Evolutionary conservation across 2,329 filamentous ascomycete species (phyloP).

Genomic region (Dactylonectria macrodidyma): DNA sequence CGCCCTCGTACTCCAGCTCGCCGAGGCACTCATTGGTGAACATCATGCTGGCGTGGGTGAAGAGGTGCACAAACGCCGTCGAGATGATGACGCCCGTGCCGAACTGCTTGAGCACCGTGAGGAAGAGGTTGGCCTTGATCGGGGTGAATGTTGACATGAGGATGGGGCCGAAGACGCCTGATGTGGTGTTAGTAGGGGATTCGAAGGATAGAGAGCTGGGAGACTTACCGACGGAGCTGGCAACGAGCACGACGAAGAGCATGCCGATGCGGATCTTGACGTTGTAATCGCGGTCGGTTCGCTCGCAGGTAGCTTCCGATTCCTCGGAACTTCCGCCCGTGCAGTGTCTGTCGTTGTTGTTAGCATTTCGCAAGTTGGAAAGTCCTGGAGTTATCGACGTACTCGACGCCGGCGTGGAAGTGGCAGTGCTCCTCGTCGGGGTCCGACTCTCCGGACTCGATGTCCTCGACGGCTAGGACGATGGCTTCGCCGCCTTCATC

Average conservation of each 20-base stretch:
- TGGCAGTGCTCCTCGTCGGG: slow-evolving; percentile 68
- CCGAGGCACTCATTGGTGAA: slow-evolving; percentile 79
- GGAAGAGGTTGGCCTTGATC: slow-evolving; percentile 62
- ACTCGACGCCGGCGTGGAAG: slow-evolving; percentile 84
- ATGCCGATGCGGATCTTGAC: slow-evolving; percentile 78
- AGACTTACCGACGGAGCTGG: slow-evolving; percentile 73
- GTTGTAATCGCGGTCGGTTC: slow-evolving; percentile 71
- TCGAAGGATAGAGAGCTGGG: neutral
- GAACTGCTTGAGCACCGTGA: slow-evolving; percentile 80
- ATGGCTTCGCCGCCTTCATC: slow-evolving; percentile 39
- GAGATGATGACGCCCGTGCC: slow-evolving; percentile 81
- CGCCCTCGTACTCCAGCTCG: slow-evolving; percentile 76
- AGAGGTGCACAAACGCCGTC: slow-evolving; percentile 79
- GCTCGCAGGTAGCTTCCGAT: slow-evolving; percentile 61
- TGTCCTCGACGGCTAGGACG: slow-evolving; percentile 32
- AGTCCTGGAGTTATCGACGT: slow-evolving; percentile 46
- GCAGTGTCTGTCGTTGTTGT: slow-evolving; percentile 65
- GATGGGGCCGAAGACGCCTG: slow-evolving; percentile 77
- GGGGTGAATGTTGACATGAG: slow-evolving; percentile 71
- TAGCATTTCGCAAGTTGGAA: neutral
- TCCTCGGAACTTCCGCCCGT: slow-evolving; percentile 56
- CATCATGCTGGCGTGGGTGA: slow-evolving; percentile 81
- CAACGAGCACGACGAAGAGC: slow-evolving; percentile 79
- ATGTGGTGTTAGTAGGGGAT: neutral
- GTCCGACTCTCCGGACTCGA: slow-evolving; percentile 36